phyloP scores from a whole-genome alignment of 129 eudicot species.

The Flaveria linearis region DNA sequence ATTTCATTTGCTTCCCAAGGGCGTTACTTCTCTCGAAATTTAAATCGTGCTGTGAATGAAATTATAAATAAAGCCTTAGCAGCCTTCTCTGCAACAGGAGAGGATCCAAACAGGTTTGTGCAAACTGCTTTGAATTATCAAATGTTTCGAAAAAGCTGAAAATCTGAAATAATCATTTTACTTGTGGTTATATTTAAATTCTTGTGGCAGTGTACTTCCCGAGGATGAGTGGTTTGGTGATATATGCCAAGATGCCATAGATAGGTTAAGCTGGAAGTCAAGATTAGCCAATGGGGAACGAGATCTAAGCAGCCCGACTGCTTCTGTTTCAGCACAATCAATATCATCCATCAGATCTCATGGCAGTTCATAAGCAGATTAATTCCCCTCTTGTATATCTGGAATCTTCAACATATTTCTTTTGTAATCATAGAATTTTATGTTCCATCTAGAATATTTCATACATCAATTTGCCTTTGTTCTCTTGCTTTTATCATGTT shows the following conservation, averaged over 20 bases:
- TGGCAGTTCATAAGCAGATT: slow-evolving; percentile 64
- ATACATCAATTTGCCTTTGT: slow-evolving; percentile 4
- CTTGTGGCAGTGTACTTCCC: slow-evolving; percentile 63
- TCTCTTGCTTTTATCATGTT: slow-evolving; percentile 18
- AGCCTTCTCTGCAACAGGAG: slow-evolving; percentile 84
- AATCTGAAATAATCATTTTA: no score
- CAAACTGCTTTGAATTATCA: background rate
- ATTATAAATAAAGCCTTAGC: slow-evolving; percentile 74
- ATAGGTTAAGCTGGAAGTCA: slow-evolving; percentile 79
- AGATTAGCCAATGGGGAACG: slow-evolving; percentile 69
- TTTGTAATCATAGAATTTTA: slow-evolving; percentile 42
- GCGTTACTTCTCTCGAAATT: slow-evolving; percentile 85
- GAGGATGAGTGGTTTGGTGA: slow-evolving; percentile 90
- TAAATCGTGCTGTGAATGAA: slow-evolving; percentile 80
- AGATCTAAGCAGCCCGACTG: slow-evolving; percentile 88
- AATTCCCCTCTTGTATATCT: slow-evolving; percentile 31
- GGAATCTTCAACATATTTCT: slow-evolving; percentile 22
- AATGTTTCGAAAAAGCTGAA: background rate
- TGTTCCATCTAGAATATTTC: slow-evolving; percentile 10
- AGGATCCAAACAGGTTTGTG: slow-evolving; percentile 76
- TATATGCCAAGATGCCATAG: slow-evolving; percentile 78
- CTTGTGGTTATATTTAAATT: no score
- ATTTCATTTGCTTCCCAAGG: slow-evolving; percentile 93
- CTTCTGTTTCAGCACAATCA: slow-evolving; percentile 94
- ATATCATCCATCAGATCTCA: slow-evolving; percentile 87